Evolutionary conservation across 345 rosid genomes (phyloP), one percentile per base, ranked within the genome.

Genomic region (Ceriops tagal): DNA sequence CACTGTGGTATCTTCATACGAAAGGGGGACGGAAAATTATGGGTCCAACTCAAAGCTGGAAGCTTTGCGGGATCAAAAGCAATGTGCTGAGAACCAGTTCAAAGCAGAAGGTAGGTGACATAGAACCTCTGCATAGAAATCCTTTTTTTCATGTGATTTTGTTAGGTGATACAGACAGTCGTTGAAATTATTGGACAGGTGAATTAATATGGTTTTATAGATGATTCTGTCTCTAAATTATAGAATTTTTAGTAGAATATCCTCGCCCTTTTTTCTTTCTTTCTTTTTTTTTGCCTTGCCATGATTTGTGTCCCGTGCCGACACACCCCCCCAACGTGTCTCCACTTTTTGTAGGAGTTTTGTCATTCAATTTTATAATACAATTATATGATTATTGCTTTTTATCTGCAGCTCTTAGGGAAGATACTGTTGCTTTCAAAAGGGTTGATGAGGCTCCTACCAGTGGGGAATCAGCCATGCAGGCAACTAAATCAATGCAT

Each of bases 81-180:
- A 70, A 59, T 53, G 80, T 66, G 59, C 77, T 55, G 92, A 84
- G 69, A 73, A 52, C 70, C 79, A 84, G 76, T 73, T 70, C 63
- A 80, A 79, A 82, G 67, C 79, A 65, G 96, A 88, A 79, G 96
- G 96, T 85, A 80, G 32, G 6, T 43, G 55, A 66, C 46, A 61
- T 21, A n/a, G 20, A 32, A 15, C 1, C 26, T 52, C 28, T 51
- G 64, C 61, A 3, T 60, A 16, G 43, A 22, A 37, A 71, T 31
- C 64, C 47, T 37, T 52, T 31, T 77, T 30, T 69, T 65, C 65
- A 31, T 68, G 39, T 66, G 73, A 51, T 65, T 70, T 67, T 56
- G 47, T 71, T 60, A 53, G 55, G 35, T 49, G 39, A 31, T 68
- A 30, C 22, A 32, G 35, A 34, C 10, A 34, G 61, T 53, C 47